Evolutionary conservation across 176 grass and related monocot genomes (phyloP).

Genomic region (Cenchrus fungigraminus): DNA sequence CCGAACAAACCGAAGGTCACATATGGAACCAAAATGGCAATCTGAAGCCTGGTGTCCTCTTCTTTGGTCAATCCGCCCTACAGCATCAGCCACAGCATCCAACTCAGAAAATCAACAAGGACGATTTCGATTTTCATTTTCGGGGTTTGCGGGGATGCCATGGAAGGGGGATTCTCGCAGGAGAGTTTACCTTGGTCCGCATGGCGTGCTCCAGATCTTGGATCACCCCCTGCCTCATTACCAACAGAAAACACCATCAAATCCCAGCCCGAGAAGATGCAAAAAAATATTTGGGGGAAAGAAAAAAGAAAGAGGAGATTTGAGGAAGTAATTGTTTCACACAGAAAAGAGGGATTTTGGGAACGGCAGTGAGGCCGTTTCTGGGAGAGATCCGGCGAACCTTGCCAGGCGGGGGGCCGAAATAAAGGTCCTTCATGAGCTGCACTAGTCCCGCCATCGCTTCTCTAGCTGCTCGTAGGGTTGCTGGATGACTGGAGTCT

Average conservation of each 20-base stretch:
- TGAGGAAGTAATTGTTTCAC: background rate
- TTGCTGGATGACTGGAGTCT: background rate
- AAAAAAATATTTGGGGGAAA: background rate
- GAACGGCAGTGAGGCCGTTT: background rate
- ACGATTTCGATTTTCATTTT: background rate
- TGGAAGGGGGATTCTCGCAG: background rate
- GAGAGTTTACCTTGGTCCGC: background rate
- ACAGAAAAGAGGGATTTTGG: background rate
- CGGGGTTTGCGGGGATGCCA: background rate
- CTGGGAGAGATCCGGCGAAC: slow-evolving; percentile 2
- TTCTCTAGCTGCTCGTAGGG: background rate
- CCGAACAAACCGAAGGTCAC: too few relatives aligned
- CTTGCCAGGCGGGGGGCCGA: background rate
- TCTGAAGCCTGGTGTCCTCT: background rate
- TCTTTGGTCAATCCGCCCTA: background rate
- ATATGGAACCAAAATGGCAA: background rate
- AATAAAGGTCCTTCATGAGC: background rate
- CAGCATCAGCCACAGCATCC: background rate
- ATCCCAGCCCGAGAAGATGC: background rate
- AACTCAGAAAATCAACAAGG: background rate
- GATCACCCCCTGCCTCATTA: background rate
- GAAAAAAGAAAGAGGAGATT: background rate
- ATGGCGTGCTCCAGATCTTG: slow-evolving; percentile 11
- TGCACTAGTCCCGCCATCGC: background rate
- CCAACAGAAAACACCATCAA: background rate